Conservation (phyloP, 1,284 basidiomycete species). For the Cystobasidium pallidum region DNA sequence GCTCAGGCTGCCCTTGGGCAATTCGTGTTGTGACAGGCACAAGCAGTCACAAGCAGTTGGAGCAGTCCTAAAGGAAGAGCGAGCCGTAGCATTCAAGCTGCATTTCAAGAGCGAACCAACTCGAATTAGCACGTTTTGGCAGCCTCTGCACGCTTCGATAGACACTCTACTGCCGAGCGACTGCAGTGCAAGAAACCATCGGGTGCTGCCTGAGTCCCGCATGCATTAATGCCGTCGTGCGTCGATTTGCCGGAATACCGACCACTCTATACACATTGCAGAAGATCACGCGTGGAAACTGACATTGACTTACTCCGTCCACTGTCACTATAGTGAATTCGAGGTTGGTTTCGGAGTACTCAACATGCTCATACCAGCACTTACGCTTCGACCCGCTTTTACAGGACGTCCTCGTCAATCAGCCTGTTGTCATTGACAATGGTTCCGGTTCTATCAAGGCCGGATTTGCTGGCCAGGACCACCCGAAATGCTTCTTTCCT, state of each 20-base stretch:
- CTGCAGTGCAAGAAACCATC: not conserved
- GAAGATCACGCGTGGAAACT: too few species aligned
- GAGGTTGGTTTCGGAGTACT: constrained; percentile 19
- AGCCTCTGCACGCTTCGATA: not conserved
- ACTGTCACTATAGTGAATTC: constrained; percentile 34
- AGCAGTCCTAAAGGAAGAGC: not conserved
- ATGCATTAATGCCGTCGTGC: constrained; percentile 13
- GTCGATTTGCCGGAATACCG: not conserved
- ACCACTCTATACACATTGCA: not conserved
- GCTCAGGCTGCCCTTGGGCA: too few species aligned
- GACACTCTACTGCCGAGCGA: not conserved
- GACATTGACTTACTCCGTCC: too few species aligned
- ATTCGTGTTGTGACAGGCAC: too few species aligned
- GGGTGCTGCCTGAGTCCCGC: not conserved
- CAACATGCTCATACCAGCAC: not conserved
- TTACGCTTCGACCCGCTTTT: not conserved
- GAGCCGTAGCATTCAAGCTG: not conserved
- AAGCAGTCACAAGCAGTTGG: not conserved
- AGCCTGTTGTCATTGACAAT: constrained; percentile 95
- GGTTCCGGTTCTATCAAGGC: constrained; percentile 97
- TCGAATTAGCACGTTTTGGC: not conserved
- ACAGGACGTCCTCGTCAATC: constrained; percentile 80
- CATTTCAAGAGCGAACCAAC: not conserved
- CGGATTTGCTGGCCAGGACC: constrained; percentile 95
- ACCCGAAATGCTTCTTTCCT: constrained; percentile 97